Evolutionary conservation across 345 rosid species (phyloP).

Genomic region (Aquilaria malaccensis): DNA sequence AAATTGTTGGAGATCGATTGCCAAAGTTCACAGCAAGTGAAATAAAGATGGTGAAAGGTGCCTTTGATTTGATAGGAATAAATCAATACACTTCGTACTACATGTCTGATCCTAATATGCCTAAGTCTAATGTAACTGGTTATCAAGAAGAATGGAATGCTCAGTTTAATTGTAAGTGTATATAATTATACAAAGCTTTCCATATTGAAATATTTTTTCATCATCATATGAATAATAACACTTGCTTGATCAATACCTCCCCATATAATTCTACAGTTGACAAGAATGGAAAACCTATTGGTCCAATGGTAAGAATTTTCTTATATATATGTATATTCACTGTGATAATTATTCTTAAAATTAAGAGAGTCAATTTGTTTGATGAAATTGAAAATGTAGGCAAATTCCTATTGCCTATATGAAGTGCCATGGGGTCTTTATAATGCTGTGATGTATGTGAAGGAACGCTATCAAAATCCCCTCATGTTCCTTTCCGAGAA

Average conservation of each 20-base stretch:
- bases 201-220: background rate
- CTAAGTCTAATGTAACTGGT: slow-evolving; percentile 24
- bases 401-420: too few species aligned
- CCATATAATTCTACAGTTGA: slow-evolving; percentile 25
- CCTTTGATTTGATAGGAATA: slow-evolving; percentile 39
- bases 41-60: slow-evolving; percentile 42
- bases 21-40: slow-evolving; percentile 40
- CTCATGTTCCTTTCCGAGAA: too few species aligned
- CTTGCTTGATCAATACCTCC: background rate
- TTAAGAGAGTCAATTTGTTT: too few species aligned
- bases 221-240: background rate
- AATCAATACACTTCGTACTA: slow-evolving; percentile 54
- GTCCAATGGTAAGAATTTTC: slow-evolving; percentile 23
- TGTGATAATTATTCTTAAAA: too few species aligned
- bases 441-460: too few species aligned
- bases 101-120: slow-evolving; percentile 27
- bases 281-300: slow-evolving; percentile 38
- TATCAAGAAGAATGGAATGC: slow-evolving; percentile 50
- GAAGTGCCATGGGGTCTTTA: too few species aligned
- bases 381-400: too few species aligned
- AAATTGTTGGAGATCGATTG: slow-evolving; percentile 37
- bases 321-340: slow-evolving; percentile 1
- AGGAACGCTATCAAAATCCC: too few species aligned
- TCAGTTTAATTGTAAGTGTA: slow-evolving; percentile 8
- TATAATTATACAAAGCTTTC: slow-evolving; percentile 26